These are phyloP conservation scores for Phyllosticta citribraziliensis DNA, from an alignment of 2,329 filamentous ascomycete genomes.

Conservation along the genomic window DNA sequence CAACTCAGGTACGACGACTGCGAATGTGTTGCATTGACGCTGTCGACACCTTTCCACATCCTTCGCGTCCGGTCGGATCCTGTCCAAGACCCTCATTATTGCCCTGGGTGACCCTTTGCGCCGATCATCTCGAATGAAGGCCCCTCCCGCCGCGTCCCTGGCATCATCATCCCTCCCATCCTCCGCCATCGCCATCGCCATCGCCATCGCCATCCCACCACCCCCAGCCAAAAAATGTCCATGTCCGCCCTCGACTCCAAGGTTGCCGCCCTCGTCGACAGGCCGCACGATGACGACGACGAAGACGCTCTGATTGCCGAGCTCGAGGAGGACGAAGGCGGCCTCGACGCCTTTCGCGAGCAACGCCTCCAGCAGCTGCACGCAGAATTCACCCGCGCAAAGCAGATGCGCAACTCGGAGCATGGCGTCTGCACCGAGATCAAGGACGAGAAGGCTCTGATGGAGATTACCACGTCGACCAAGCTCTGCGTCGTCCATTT, in stretches of 20 bases:
- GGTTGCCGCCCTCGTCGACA: slow-evolving; percentile 42
- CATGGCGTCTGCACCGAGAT: slow-evolving; percentile 47
- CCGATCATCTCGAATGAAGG: background rate
- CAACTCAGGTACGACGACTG: too few species aligned
- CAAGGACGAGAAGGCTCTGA: slow-evolving; percentile 47
- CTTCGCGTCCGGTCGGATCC: background rate
- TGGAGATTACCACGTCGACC: slow-evolving; percentile 51
- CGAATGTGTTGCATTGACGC: background rate
- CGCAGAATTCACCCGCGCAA: slow-evolving; percentile 44
- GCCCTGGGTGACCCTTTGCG: background rate
- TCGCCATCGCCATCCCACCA: background rate
- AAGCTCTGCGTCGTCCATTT: slow-evolving; percentile 53
- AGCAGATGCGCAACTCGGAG: slow-evolving; percentile 39
- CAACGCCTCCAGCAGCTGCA: slow-evolving; percentile 49
- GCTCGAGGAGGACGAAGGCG: slow-evolving; percentile 42
- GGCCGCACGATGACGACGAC: slow-evolving; percentile 38
- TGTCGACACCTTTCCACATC: background rate
- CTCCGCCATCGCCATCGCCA: background rate
- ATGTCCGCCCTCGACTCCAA: slow-evolving; percentile 36
- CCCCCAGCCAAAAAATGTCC: slow-evolving; percentile 13
- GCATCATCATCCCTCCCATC: background rate
- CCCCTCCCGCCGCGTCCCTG: background rate
- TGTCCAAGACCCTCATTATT: too few species aligned
- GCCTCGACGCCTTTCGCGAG: slow-evolving; percentile 45
- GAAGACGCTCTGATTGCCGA: slow-evolving; percentile 52